Conservation (phyloP, 495 filamentous ascomycete species). For the Penicillium taxi region DNA sequence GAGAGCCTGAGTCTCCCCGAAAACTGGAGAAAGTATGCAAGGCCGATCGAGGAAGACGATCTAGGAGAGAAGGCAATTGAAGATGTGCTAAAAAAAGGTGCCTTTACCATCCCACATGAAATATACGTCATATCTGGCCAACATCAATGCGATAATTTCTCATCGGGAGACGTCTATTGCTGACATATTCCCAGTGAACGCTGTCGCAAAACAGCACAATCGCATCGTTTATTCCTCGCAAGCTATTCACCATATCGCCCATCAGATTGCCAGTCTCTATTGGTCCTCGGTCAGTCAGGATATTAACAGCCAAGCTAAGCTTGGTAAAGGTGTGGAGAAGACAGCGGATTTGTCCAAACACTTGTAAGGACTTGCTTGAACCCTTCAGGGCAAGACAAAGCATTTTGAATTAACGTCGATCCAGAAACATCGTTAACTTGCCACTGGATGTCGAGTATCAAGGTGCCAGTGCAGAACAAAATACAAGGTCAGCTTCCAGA, state of each 20-base stretch:
- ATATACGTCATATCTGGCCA: neutral
- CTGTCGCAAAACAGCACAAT: constrained; percentile 58
- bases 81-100: constrained; percentile 48
- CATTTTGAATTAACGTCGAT: constrained; percentile 8
- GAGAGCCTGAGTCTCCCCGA: constrained; percentile 47
- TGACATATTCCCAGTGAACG: constrained; percentile 47
- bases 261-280: constrained; percentile 73
- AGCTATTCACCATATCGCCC: constrained; percentile 68
- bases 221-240: constrained; percentile 66
- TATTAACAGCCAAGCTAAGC: constrained; percentile 30
- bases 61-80: constrained; percentile 47
- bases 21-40: constrained; percentile 46
- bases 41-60: constrained; percentile 37
- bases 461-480: constrained; percentile 27
- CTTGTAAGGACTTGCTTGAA: constrained; percentile 19
- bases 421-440: constrained; percentile 35
- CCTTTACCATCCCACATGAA: neutral
- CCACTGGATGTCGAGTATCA: constrained; percentile 26
- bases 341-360: constrained; percentile 42
- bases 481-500: constrained; percentile 22
- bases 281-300: constrained; percentile 44
- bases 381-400: neutral
- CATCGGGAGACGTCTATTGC: constrained; percentile 4
- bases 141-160: neutral
- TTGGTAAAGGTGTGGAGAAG: constrained; percentile 31